Base-by-base conservation (phyloP, 441 rosid species). In the Brassica hybrid region DNA sequence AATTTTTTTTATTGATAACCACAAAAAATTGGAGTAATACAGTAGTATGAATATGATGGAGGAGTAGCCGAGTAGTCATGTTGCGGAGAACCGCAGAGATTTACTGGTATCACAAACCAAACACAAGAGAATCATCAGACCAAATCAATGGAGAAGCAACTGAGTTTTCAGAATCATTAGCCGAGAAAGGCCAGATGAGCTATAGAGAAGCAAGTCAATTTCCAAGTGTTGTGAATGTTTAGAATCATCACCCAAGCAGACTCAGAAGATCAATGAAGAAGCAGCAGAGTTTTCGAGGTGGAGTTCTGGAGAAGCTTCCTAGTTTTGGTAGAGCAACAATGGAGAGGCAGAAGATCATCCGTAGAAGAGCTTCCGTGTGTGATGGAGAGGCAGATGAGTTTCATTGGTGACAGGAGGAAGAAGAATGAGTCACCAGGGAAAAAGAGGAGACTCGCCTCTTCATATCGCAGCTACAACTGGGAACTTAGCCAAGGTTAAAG, bases 341-440 rank as follows among this genome's bases (percentile, higher is more conserved):
- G 78, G 87, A 79, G 68, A 79, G 32, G 73, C 82, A 79, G 57
- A 74, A 80, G 64, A 89, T 89, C 57, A 84, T 88, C 21, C 85
- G 88, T 56, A 93, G 85, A 90, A 86, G 83, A 93, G 91, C 71
- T 91, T 93, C 65, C 94, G 93, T 9, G 83, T 82, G 13, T 85
- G 36, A 84, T 88, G 93, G 91, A 94, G 89, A 92, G 97, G 73
- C 97, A 91, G 80, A 86, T 89, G 68, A 94, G 98, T 84, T 92
- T 94, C 78, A 86, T 93, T 9, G 94, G 92, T 62, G 97, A 93
- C 74, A 92, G 80, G 87, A 88, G 85, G 84, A 91, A 87, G 85
- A 84, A 72, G 83, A 93, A 59, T 79, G 97, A 90, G 32, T 93
- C 99, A 6, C 99, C 99, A 8, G 99, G 99, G 23, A 95, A 95